phyloP scores from a whole-genome alignment of 2,329 filamentous ascomycete species.

The Colletotrichum sp. region DNA sequence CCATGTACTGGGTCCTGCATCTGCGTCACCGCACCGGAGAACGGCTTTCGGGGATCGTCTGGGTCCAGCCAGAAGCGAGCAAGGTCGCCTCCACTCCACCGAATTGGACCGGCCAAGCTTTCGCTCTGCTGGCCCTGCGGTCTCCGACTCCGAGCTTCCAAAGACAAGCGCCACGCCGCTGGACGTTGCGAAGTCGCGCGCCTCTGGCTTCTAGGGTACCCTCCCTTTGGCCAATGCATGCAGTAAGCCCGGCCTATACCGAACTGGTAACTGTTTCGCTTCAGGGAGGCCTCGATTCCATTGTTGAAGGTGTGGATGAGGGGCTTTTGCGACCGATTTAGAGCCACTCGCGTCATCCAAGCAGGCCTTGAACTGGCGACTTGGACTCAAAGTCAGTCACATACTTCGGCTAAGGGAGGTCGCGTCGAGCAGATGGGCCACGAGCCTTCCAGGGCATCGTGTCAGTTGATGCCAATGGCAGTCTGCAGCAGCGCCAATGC shows the following conservation, averaged over 20 bases:
- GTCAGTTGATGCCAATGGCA: neutral
- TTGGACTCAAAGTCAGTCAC: neutral
- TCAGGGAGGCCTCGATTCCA: neutral
- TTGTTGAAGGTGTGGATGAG: neutral
- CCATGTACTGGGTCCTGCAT: neutral
- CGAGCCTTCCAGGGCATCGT: neutral
- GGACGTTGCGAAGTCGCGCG: constrained; percentile 7
- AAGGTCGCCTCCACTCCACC: neutral
- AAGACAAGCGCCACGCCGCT: neutral
- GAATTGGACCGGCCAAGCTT: neutral
- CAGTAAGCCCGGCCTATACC: constrained; percentile 1
- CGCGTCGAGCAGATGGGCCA: neutral
- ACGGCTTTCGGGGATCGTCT: constrained; percentile 13
- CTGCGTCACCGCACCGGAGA: constrained; percentile 20
- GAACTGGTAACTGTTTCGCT: neutral
- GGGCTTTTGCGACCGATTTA: constrained; percentile 1
- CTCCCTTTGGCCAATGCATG: neutral
- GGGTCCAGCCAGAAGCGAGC: constrained; percentile 17
- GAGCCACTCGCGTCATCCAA: constrained; percentile 10
- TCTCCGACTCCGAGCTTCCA: neutral
- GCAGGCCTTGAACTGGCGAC: neutral
- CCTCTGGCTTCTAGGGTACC: neutral
- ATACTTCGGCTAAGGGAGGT: neutral
- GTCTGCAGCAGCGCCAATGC: neutral
- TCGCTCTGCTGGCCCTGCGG: neutral